phyloP scores from a whole-genome alignment of 176 grass and related monocot genomes.

The Aegilops tauschii region DNA sequence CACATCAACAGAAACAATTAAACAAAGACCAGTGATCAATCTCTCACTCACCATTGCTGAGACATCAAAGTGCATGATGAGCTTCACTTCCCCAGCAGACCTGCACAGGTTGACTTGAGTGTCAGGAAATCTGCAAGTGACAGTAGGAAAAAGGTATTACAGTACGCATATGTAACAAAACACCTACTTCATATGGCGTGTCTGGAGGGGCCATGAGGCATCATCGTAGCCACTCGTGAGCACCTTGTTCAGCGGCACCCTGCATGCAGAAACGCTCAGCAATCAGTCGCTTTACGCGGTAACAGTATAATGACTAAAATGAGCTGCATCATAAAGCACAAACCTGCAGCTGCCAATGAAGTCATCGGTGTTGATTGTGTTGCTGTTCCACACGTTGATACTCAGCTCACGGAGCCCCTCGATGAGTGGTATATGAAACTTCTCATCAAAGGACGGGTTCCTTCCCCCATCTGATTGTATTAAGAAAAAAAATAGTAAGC shows the following conservation, averaged over 20 bases:
- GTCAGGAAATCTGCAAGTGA: slow-evolving; percentile 18
- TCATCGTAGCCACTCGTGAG: slow-evolving; percentile 77
- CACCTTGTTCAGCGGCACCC: slow-evolving; percentile 78
- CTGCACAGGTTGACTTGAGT: slow-evolving; percentile 27
- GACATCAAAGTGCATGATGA: slow-evolving; percentile 81
- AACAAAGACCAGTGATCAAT: background rate
- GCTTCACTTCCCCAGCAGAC: slow-evolving; percentile 66
- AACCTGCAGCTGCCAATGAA: slow-evolving; percentile 80
- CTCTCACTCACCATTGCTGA: slow-evolving; percentile 58
- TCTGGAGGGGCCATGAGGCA: slow-evolving; percentile 69
- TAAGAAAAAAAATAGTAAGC: background rate
- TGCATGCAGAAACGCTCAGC: slow-evolving; percentile 18
- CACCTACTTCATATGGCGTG: slow-evolving; percentile 65
- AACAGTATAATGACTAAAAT: background rate
- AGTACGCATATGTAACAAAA: background rate
- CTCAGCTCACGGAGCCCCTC: slow-evolving; percentile 79
- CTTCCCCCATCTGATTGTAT: slow-evolving; percentile 64
- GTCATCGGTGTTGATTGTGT: slow-evolving; percentile 66
- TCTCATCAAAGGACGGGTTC: slow-evolving; percentile 79
- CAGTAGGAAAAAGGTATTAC: slow-evolving; percentile 7
- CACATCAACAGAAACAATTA: background rate
- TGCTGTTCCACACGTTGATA: slow-evolving; percentile 70
- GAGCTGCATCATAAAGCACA: background rate
- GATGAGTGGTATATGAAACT: slow-evolving; percentile 77
- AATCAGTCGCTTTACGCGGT: background rate